Evolutionary conservation across 2,329 filamentous ascomycete species (phyloP), one percentile per base, ranked within the genome.

Genomic region (Venturiaceae sp.): DNA sequence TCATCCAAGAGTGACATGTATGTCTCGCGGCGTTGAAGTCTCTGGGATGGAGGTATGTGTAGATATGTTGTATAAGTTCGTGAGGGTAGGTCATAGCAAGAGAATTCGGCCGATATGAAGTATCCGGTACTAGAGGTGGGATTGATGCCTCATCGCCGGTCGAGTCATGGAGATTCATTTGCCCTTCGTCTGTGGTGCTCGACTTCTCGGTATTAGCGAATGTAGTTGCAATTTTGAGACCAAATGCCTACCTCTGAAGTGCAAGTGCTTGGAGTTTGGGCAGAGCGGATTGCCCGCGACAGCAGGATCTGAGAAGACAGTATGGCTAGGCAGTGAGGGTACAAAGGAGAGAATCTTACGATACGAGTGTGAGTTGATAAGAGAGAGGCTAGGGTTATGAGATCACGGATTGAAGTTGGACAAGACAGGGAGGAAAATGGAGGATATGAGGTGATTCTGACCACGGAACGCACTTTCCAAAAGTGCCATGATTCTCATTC

Each of bases 11-110:
- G 50, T 78, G 77, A 64, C 83, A 87, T 19, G 78, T 78, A 61
- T 81, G 79, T 19, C 84, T 77, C 16, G 83, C 82, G 57, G 80
- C 75, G 64, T 87, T 80, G 66, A 85, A 87, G 63, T 80, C 76
- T 26, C 69, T 67, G 0, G 79, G 78, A 14, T 67, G 63, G 3
- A 81, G 67, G 62, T 74, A 70, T 5, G 61, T 62, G 60, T 75
- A 79, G 5, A 82, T 74, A 6, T 76, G 69, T 47, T 77, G 72
- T 1, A 82, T 54, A 21, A 82, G 74, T 63, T 83, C 80, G 9
- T 68, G 64, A 1, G 80, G 80, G 16, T 75, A 58, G 33, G 64
- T 57, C 57, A 71, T 74, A 53, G 69, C 59, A 55, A 2, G 65
- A 62, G 64, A 47, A 69, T 54, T 53, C 71, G 64, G 59, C 67